Evolutionary conservation across 2,329 filamentous ascomycete species (phyloP), one percentile per base, ranked within the genome.

Genomic region (Calonectria montana): DNA sequence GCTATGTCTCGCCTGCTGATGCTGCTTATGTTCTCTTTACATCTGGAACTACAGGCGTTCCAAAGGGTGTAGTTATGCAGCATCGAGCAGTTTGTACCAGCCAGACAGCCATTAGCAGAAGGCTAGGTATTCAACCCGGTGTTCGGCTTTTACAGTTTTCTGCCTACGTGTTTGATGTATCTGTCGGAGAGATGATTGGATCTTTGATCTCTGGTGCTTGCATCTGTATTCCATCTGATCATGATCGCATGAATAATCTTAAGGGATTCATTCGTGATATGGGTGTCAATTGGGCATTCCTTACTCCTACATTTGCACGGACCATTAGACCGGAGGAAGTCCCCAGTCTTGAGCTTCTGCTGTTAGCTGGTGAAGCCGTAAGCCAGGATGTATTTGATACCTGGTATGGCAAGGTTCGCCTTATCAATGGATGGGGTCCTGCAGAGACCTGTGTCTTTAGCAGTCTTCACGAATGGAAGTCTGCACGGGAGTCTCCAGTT

Each of bases 11-110:
- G 6, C 61, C 61, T 13, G 61, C 41, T 7, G 41, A 64, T 37
- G 41, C 43, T 47, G 61, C 61, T 1, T 81, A 80, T 64, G 66
- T 75, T 1, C 39, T 78, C 13, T 81, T 80, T 29, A 81, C 79
- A 0, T 78, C 77, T 3, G 79, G 77, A 7, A 78, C 70, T 21
- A 81, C 79, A 0, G 80, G 77, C 1, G 70, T 64, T 9, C 76
- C 80, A 2, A 80, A 80, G 43, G 79, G 77, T 18, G 70, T 76
- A 13, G 61, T 75, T 6, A 65, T 80, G 27, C 68, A 73, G 4
- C 78, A 80, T 41, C 45, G 70, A 12, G 65, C 69, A 16, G 63
- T 78, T 18, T 68, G 69, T 31, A 68, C 69, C 15, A 69, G 71
- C 23, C 70, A 66, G 31, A 63, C 65, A 3, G 59, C 73, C 0